phyloP scores from a whole-genome alignment of 768 basidiomycete species.

The Suillus weaverae region DNA sequence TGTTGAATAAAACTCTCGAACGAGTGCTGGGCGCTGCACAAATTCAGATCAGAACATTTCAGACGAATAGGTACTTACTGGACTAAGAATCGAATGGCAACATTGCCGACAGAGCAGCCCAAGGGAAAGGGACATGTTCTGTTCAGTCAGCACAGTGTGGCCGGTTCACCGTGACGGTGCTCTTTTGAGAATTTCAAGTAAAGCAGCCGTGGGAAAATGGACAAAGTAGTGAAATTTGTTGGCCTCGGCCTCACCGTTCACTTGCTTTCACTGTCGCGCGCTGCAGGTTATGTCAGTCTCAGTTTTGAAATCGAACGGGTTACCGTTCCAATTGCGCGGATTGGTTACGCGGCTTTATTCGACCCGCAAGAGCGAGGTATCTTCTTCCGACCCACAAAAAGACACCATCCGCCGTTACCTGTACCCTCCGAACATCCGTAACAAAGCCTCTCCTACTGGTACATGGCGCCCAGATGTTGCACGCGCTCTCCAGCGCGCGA shows the following conservation, averaged over 20 bases:
- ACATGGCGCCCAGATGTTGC: slow-evolving; percentile 83
- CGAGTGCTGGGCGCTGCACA: slow-evolving; percentile 6
- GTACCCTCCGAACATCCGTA: slow-evolving; percentile 77
- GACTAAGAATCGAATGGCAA: slow-evolving; percentile 13
- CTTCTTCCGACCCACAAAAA: slow-evolving; percentile 54
- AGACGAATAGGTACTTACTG: slow-evolving; percentile 20
- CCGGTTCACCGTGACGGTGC: too few species aligned
- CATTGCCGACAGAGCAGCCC: slow-evolving; percentile 29
- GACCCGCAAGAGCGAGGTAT: slow-evolving; percentile 22
- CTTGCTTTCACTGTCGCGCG: neutral
- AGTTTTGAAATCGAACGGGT: slow-evolving; percentile 36
- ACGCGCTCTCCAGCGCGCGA: slow-evolving; percentile 74
- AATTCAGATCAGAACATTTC: neutral
- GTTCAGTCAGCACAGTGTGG: neutral
- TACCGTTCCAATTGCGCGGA: slow-evolving; percentile 26
- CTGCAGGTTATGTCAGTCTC: slow-evolving; percentile 34
- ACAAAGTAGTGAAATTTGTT: slow-evolving; percentile 1
- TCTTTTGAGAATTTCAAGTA: slow-evolving; percentile 8
- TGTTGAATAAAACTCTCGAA: slow-evolving; percentile 56
- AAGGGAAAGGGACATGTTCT: slow-evolving; percentile 24
- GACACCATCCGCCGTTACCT: slow-evolving; percentile 77
- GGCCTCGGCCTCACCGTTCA: neutral
- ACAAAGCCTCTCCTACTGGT: slow-evolving; percentile 72
- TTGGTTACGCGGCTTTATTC: slow-evolving; percentile 44
- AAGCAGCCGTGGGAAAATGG: slow-evolving; percentile 25